Evolutionary conservation across 78 protist genomes (phyloP), one percentile per base, ranked within the genome.

Genomic region (Salpingoeca rosetta): DNA sequence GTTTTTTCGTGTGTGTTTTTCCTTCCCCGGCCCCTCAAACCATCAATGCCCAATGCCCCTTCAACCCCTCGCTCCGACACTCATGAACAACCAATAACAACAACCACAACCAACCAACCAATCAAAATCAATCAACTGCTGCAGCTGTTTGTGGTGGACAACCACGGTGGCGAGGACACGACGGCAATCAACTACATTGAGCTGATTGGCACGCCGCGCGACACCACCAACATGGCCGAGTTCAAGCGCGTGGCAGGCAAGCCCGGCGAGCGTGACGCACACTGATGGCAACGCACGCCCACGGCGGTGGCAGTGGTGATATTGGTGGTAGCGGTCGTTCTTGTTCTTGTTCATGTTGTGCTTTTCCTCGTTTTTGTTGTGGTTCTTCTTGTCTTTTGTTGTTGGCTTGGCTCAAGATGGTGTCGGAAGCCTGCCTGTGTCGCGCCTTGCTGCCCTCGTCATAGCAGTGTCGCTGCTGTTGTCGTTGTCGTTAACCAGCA

Each of bases 131-230:
- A n/a, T n/a, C n/a, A n/a, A n/a, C n/a, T n/a, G n/a, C n/a, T n/a
- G n/a, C n/a, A 85, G 81, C 28, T 85, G 37, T 85, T 85, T 28
- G 75, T 77, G n/a, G 44, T 7, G 42, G 42, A 36, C 84, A 85
- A 85, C 75, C 81, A 77, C 26, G 84, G 88, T 0, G 83, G 76
- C 44, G 78, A 51, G 45, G 88, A 85, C 44, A 43, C 41, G 72
- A 85, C 88, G n/a, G 44, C 40, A 28, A 79, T 85, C 25, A 7
- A 22, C 11, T 82, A 82, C 24, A 17, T 82, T 22, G 85, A 82
- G 51, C 25, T 82, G 11, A 82, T 82, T 82, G 85, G 85, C 11
- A 28, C 74, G 24, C 56, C 85, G 11, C 73, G 51, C 42, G 85
- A 39, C 28, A 3, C 85, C 41, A 82, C 85, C 25, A 82, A 82